A percentile compares a stretch with the other conserved stretches of the same genome.
Evolutionary conservation across 148 eudicot species (phyloP).

Genomic region (Camellia japonica): DNA sequence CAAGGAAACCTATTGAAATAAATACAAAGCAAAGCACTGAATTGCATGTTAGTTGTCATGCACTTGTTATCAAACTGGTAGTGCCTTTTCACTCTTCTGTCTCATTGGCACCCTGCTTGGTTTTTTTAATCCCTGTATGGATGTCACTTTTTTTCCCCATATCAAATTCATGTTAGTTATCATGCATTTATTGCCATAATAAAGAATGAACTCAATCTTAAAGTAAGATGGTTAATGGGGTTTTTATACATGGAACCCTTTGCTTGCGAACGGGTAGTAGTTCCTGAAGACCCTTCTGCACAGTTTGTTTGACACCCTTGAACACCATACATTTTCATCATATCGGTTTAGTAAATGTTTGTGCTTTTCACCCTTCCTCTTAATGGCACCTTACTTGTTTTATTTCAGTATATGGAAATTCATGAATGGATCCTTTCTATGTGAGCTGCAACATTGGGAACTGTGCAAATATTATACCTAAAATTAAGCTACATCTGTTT

Average conservation of each 20-base stretch:
- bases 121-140: not conserved
- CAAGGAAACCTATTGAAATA: not conserved
- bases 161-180: not conserved
- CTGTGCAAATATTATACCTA: not conserved
- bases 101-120: not conserved
- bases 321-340: not conserved
- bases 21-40: not conserved
- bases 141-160: not conserved
- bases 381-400: not conserved
- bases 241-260: not conserved
- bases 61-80: too few relatives aligned
- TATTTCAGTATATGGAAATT: not conserved
- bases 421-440: not conserved
- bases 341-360: not conserved
- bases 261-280: too few relatives aligned
- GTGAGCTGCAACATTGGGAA: not conserved
- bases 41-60: not conserved
- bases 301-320: not conserved
- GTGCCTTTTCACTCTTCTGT: too few relatives aligned
- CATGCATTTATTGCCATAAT: not conserved
- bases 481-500: not conserved
- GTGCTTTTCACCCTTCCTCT: not conserved
- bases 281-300: too few relatives aligned
- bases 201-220: not conserved
- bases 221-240: not conserved